Base-by-base conservation (phyloP, 2,329 filamentous ascomycete genomes). In the Claviceps fusiformis region DNA sequence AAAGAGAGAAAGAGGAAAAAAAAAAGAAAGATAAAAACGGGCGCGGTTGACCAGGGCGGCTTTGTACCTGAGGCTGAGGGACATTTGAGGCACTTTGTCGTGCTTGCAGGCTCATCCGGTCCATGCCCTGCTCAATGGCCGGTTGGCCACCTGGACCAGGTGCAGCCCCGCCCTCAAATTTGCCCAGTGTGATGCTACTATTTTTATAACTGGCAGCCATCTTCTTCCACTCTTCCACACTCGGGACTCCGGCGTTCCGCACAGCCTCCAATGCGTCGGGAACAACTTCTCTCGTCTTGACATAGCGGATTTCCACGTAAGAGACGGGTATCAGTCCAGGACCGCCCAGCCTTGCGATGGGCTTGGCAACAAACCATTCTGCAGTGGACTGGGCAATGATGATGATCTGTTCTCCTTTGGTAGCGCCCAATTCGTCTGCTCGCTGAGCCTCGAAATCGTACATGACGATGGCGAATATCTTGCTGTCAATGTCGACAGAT, bases 171-270 rank as follows among this genome's bases (percentile, higher is more conserved):
- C 73, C 76, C 63, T 92, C 89, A 62, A 95, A 92, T 71, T 92
- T 95, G 61, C 93, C 93, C 46, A 98, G 75, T 0, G 91, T 92
- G 67, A 98, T 97, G 71, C 93, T 97, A 69, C 91, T 95, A 68
- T 97, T 96, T 76, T 98, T 98, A 73, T 98, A 98, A 60, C 96
- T 92, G 55, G 92, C 92, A 0, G 93, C 91, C 89, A 96, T 96
- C 73, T 95, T 95, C 76, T 98, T 98, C 93, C 93, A 98, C 65
- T 98, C 93, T 67, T 98, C 93, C 3, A 98, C 93, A 64, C 85
- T 86, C 13, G 93, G 93, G 8, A 98, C 91, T 24, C 92, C 91
- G 1, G 93, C 93, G 62, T 85, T 84, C 63, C 83, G 82, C 55
- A 98, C 89, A 1, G 93, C 92, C 35, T 91, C 91, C 31, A 87